These are phyloP conservation scores for Globisporangium lucens DNA, from an alignment of 352 stramenopile genomes.

Conservation along the genomic window DNA sequence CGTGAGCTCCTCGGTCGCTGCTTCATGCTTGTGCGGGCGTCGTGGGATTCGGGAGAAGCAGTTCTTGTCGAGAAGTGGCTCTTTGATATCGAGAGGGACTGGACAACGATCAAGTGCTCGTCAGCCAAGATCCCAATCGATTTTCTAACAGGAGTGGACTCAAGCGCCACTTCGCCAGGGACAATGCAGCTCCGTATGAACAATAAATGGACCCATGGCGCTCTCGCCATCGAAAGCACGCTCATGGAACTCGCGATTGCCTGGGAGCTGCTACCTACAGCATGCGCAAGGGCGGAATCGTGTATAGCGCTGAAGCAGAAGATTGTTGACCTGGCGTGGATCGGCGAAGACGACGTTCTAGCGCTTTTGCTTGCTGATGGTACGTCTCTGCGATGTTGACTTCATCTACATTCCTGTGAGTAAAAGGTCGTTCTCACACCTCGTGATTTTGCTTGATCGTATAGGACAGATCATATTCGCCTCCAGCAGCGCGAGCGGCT, in stretches of 20 bases:
- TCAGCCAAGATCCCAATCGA: slow-evolving; percentile 2
- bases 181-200: slow-evolving; percentile 11
- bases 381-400: slow-evolving; percentile 9
- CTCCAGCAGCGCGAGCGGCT: not conserved
- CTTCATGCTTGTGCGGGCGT: slow-evolving; percentile 18
- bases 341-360: slow-evolving; percentile 7
- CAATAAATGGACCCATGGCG: not conserved
- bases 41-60: not conserved
- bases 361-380: slow-evolving; percentile 29
- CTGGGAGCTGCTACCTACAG: not conserved
- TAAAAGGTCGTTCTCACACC: not conserved
- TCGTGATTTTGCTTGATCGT: not conserved
- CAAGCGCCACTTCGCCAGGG: not conserved
- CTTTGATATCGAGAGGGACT: slow-evolving; percentile 19
- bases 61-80: slow-evolving; percentile 7
- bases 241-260: not conserved
- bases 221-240: slow-evolving; percentile 4
- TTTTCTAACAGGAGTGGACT: not conserved
- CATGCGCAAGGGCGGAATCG: too few species aligned
- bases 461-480: slow-evolving; percentile 25
- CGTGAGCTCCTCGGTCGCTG: slow-evolving; percentile 22
- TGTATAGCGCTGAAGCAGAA: not conserved
- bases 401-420: not conserved
- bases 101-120: not conserved
- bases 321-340: slow-evolving; percentile 9